Evolutionary conservation across 495 filamentous ascomycete genomes (phyloP), one percentile per base, ranked within the genome.

Genomic region (Emericellopsis terricola): DNA sequence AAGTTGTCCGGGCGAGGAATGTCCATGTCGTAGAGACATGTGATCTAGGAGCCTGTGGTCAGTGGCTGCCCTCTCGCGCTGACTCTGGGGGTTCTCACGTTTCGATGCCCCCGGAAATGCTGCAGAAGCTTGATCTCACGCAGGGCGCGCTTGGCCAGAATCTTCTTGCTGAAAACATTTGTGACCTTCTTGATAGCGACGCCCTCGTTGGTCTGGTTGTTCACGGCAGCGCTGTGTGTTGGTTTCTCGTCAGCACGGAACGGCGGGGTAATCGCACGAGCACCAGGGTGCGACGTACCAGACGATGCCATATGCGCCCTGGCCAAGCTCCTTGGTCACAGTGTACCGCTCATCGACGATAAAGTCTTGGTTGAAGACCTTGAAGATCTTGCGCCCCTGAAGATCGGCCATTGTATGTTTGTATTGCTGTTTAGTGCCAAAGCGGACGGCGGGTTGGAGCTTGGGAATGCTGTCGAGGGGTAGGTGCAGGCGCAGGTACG

Each of bases 111-210:
- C 50, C 89, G 60, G 67, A 97, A 97, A 51, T 97, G 89, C 62
- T 94, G 91, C 38, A 97, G 68, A 39, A 97, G 71, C 69, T 97
- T 97, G 56, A 97, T 94, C 61, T 97, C 89, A 55, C 91, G 73
- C 62, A 97, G 57, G 35, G 91, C 89, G 43, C 89, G 81, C 69
- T 97, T 97, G 39, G 89, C 89, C 39, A 97, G 64, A 44, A 97
- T 97, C 74, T 96, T 96, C 65, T 97, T 97, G 71, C 85, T 94
- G 67, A 97, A 96, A 40, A 97, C 91, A 78, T 97, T 97, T 58
- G 89, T 97, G 49, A 97, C 82, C 56, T 97, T 97, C 65, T 97
- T 97, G 60, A 97, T 83, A 38, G 89, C 89, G 36, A 97, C 86
- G n/a, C 89, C 89, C 51, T 97, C 89, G 46, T 75, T 76, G 10